Conservation (phyloP, 768 basidiomycete species). For the Auricularia cornea region DNA sequence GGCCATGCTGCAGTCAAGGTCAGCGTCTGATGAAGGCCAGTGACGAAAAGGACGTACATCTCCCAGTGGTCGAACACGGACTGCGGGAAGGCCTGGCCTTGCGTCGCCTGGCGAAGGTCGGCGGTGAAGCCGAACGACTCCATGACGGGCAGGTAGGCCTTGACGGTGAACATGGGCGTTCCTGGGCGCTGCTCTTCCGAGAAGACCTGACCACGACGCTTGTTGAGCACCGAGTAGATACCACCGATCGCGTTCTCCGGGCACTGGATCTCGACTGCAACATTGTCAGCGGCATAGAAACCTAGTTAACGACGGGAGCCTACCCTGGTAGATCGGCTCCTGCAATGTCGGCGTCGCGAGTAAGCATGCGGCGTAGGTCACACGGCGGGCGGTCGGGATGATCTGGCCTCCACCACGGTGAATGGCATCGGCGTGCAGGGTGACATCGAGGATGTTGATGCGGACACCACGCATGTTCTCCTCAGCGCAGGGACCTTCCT, state of each 20-base stretch:
- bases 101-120: constrained; percentile 84
- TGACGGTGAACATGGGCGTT: constrained; percentile 99
- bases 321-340: constrained; percentile 92
- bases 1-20: constrained; percentile 35
- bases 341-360: constrained; percentile 88
- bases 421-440: constrained; percentile 96
- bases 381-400: constrained; percentile 95
- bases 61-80: constrained; percentile 91
- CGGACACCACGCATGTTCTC: constrained; percentile 99
- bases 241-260: constrained; percentile 96
- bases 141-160: constrained; percentile 87
- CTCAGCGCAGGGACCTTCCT: constrained; percentile 93
- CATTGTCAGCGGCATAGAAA: constrained; percentile 9
- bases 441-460: constrained; percentile 92
- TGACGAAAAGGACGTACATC: constrained; percentile 15
- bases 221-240: constrained; percentile 91
- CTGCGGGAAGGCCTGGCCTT: constrained; percentile 98
- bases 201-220: constrained; percentile 97
- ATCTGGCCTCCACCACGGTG: constrained; percentile 99
- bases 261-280: constrained; percentile 90
- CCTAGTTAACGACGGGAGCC: constrained; percentile 11
- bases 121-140: constrained; percentile 98
- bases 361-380: constrained; percentile 90
- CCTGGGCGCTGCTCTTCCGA: constrained; percentile 93
- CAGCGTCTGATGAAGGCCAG: too few relatives aligned